These are phyloP conservation scores for Thuja plicata DNA, from an alignment of 83 land plant genomes.

Conservation along the genomic window DNA sequence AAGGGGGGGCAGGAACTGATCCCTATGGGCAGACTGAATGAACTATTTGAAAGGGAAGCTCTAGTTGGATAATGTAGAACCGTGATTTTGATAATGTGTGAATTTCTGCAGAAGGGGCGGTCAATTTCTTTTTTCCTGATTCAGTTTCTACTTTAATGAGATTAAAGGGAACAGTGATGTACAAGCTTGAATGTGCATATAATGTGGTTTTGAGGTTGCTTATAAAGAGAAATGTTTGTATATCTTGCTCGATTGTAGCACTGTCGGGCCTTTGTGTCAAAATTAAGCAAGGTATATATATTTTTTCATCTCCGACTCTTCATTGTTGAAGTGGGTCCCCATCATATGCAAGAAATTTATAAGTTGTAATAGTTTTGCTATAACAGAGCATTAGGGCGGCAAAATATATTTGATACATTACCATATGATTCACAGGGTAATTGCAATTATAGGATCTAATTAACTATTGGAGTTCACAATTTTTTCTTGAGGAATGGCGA, in stretches of 20 bases:
- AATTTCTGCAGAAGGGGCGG: neutral
- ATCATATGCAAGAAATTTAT: neutral
- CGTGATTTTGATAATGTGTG: neutral
- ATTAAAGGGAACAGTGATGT: neutral
- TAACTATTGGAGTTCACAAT: neutral
- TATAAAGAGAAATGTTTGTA: neutral
- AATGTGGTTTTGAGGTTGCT: constrained; percentile 6
- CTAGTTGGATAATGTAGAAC: neutral
- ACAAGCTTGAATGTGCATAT: neutral
- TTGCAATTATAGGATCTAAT: neutral
- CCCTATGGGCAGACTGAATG: neutral
- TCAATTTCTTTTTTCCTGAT: neutral
- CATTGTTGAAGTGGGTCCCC: neutral
- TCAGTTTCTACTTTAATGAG: constrained; percentile 7
- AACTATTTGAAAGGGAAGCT: neutral
- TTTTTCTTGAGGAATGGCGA: neutral
- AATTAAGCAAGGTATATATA: neutral
- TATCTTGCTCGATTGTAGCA: neutral
- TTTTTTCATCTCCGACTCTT: neutral
- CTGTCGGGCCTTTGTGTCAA: neutral
- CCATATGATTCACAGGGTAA: neutral
- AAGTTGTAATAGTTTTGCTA: neutral
- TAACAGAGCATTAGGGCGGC: neutral
- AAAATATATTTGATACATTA: neutral
- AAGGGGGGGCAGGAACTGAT: constrained; percentile 8